Evolutionary conservation across 2,329 filamentous ascomycete genomes (phyloP).

Genomic region (Colletotrichum falcatum): DNA sequence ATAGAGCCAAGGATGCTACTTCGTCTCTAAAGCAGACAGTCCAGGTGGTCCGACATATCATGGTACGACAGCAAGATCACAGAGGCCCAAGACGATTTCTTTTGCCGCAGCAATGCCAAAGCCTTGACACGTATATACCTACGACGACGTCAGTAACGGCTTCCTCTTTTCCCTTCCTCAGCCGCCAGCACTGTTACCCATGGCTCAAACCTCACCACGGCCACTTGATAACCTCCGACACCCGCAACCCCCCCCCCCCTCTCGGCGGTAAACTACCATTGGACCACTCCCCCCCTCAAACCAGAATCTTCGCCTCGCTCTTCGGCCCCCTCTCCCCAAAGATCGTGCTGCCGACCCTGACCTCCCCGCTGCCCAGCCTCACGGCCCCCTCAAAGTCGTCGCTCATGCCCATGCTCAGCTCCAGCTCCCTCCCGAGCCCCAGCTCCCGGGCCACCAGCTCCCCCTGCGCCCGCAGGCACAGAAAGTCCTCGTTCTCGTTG

Average conservation of each 20-base stretch:
- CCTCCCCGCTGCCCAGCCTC: conserved; percentile 84
- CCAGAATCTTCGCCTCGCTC: conserved; percentile 78
- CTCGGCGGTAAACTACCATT: background rate
- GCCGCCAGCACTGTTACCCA: background rate
- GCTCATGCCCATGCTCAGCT: conserved; percentile 99
- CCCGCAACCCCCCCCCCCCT: too few relatives aligned
- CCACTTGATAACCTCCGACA: background rate
- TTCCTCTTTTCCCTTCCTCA: background rate
- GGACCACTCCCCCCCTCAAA: conserved; percentile 45
- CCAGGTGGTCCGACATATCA: background rate
- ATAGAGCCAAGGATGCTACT: too few relatives aligned
- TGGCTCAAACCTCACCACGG: background rate
- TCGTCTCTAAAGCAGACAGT: background rate
- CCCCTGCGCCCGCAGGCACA: conserved; percentile 73
- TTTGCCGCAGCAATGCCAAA: background rate
- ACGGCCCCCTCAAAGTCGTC: conserved; percentile 94
- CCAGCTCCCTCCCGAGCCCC: conserved; percentile 66
- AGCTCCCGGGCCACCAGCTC: conserved; percentile 73
- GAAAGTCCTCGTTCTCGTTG: conserved; percentile 93
- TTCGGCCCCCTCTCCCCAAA: conserved; percentile 87
- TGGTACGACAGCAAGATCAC: background rate
- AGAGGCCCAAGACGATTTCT: background rate
- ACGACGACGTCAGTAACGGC: background rate
- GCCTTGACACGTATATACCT: background rate
- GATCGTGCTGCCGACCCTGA: conserved; percentile 92